A percentile compares a stretch with the other conserved stretches of the same genome.
These are phyloP conservation scores for Diaporthe amygdali DNA, from an alignment of 2,329 filamentous ascomycete genomes.

Conservation along the genomic window DNA sequence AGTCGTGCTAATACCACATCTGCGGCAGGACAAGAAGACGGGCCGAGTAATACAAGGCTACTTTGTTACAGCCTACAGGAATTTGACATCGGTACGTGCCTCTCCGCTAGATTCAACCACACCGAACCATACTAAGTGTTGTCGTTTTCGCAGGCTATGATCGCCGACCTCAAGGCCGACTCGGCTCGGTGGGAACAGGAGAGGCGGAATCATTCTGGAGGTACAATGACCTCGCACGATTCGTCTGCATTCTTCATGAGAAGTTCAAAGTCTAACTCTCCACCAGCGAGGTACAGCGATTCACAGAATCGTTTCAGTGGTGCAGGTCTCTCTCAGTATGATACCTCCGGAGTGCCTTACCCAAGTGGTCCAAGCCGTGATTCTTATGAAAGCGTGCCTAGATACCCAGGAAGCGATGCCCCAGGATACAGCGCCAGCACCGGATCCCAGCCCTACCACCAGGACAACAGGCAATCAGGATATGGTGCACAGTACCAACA, in stretches of 20 bases:
- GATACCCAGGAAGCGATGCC: conserved; percentile 57
- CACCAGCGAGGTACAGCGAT: conserved; percentile 62
- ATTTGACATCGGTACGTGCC: conserved; percentile 73
- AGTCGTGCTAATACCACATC: conserved; percentile 1
- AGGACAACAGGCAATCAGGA: conserved; percentile 36
- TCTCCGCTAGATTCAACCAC: background rate
- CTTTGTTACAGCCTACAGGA: conserved; percentile 80
- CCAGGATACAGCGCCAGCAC: conserved; percentile 49
- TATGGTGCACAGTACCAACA: conserved; percentile 27
- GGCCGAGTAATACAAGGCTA: conserved; percentile 72
- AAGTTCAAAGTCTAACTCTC: conserved; percentile 60
- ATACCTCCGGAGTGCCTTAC: conserved; percentile 18
- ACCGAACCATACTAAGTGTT: background rate
- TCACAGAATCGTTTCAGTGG: conserved; percentile 46
- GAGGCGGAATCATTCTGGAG: conserved; percentile 63
- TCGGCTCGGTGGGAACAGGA: conserved; percentile 67
- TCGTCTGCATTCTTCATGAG: conserved; percentile 52
- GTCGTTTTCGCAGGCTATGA: conserved; percentile 59
- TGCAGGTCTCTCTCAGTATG: conserved; percentile 30
- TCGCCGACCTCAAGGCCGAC: conserved; percentile 66
- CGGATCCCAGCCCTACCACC: conserved; percentile 20
- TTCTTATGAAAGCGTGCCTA: conserved; percentile 46
- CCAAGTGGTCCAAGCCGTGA: conserved; percentile 23
- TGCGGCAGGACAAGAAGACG: conserved; percentile 48
- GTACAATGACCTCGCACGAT: conserved; percentile 61